Evolutionary conservation across 73 alveolate species (phyloP), one percentile per base, ranked within the genome.

Genomic region (Uronychia setigera): DNA sequence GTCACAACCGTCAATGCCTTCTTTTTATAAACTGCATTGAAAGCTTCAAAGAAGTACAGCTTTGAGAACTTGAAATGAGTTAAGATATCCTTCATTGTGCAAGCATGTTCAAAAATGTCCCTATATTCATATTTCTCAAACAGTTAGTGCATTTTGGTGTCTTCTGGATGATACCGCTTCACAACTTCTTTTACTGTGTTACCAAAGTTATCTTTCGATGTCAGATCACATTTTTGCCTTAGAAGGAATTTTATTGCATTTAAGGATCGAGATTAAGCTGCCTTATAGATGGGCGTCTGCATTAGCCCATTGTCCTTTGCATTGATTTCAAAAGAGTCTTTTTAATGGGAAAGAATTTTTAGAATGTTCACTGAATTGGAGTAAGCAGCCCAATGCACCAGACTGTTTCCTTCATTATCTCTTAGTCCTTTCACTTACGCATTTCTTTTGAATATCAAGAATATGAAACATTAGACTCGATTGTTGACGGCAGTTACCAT

Each of bases 381-480:
- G 32, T 76, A 76, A 76, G 81, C 81, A 5, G 81, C 81, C 46
- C 81, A 76, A 27, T 76, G 81, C n/a, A 76, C 29, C 1, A 76
- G 5, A 5, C 81, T 76, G 32, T 26, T 31, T 29, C 81, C 81
- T 26, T 60, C 31, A 32, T 26, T 28, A 11, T 82, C 81, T 82
- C 30, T 34, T 26, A 46, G 19, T 5, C 35, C 31, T 35, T 60
- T 82, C 27, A 82, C 35, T 19, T 35, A 0, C 1, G 27, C 1
- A 26, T 78, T 78, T 1, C 78, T 33, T 35, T 33, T 76, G 59
- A 76, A 83, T 31, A 32, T 27, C 29, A 83, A 31, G 76, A 76
- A 83, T 0, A 83, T 31, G 46, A 83, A 83, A 58, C 76, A 77
- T 0, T 32, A n/a, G 75, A 35, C 76, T 46, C 34, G 28, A 13